Percentiles rank a stretch among this genome's conserved stretches.
These are phyloP conservation scores for Aureobasidium sp. DNA, from an alignment of 2,329 filamentous ascomycete genomes.

Conservation along the genomic window DNA sequence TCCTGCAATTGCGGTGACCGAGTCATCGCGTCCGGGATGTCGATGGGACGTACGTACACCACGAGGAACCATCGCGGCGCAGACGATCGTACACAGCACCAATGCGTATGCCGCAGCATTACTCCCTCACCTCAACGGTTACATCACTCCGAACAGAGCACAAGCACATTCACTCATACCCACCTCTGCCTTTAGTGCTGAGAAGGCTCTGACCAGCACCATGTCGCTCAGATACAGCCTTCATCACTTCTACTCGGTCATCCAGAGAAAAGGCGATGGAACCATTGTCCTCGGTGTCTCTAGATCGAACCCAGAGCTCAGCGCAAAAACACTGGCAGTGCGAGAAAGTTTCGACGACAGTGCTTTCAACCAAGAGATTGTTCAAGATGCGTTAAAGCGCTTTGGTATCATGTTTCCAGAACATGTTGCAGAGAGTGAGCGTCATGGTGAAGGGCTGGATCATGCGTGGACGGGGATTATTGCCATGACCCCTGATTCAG, in stretches of 20 bases:
- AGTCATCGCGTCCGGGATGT: constrained; percentile 17
- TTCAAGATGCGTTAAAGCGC: constrained; percentile 31
- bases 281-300: constrained; percentile 40
- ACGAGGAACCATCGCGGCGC: constrained; percentile 27
- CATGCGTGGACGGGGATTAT: constrained; percentile 45
- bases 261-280: constrained; percentile 39
- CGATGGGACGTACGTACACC: constrained; percentile 32
- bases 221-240: constrained; percentile 42
- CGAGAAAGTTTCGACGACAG: constrained; percentile 36
- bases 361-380: constrained; percentile 35
- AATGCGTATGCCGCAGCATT: constrained; percentile 36
- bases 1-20: constrained; percentile 27
- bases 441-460: constrained; percentile 40
- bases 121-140: constrained; percentile 30
- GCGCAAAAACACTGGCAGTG: constrained; percentile 19
- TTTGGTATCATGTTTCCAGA: constrained; percentile 33
- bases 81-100: constrained; percentile 34
- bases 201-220: constrained; percentile 32
- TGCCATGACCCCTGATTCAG: constrained; percentile 39
- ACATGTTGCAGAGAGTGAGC: constrained; percentile 6
- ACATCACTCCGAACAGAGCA: constrained; percentile 38
- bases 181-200: constrained; percentile 30
- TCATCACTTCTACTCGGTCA: constrained; percentile 45
- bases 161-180: constrained; percentile 42
- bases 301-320: constrained; percentile 33